These are phyloP conservation scores for Phtheirospermum japonicum DNA, from an alignment of 257 asterid genomes.

Conservation along the genomic window DNA sequence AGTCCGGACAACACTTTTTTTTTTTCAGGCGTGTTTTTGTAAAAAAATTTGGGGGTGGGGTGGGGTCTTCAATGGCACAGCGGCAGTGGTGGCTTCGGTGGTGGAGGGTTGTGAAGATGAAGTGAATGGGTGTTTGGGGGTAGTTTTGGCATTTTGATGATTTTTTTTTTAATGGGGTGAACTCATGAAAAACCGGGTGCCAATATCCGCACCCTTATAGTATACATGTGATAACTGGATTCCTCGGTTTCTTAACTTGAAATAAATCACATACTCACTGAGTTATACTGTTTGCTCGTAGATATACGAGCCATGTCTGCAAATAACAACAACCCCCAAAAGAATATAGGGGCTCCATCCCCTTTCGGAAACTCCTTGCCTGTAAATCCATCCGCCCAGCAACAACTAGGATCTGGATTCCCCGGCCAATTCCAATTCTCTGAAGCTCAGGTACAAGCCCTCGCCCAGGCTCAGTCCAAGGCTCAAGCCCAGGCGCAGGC, in stretches of 20 bases:
- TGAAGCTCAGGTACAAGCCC: slow-evolving; percentile 82
- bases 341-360: slow-evolving; percentile 73
- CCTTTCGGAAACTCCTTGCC: slow-evolving; percentile 78
- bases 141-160: too few relatives aligned
- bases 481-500: slow-evolving; percentile 67
- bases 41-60: too few relatives aligned
- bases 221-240: slow-evolving; percentile 5
- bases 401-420: slow-evolving; percentile 65
- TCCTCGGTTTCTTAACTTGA: too few relatives aligned
- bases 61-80: too few relatives aligned
- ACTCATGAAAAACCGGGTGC: too few relatives aligned
- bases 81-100: too few relatives aligned
- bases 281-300: slow-evolving; percentile 17
- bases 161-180: too few relatives aligned
- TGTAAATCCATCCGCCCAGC: slow-evolving; percentile 55
- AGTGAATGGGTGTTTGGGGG: too few relatives aligned
- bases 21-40: too few relatives aligned
- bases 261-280: slow-evolving; percentile 25
- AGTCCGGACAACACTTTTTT: too few relatives aligned
- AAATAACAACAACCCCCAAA: slow-evolving; percentile 74
- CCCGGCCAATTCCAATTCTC: slow-evolving; percentile 73
- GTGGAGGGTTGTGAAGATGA: too few relatives aligned
- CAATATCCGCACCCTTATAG: too few relatives aligned
- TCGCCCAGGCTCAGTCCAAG: slow-evolving; percentile 73
- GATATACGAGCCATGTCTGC: slow-evolving; percentile 57